Evolutionary conservation across 768 basidiomycete species (phyloP), one percentile per base, ranked within the genome.

Genomic region (Collybia sordida): DNA sequence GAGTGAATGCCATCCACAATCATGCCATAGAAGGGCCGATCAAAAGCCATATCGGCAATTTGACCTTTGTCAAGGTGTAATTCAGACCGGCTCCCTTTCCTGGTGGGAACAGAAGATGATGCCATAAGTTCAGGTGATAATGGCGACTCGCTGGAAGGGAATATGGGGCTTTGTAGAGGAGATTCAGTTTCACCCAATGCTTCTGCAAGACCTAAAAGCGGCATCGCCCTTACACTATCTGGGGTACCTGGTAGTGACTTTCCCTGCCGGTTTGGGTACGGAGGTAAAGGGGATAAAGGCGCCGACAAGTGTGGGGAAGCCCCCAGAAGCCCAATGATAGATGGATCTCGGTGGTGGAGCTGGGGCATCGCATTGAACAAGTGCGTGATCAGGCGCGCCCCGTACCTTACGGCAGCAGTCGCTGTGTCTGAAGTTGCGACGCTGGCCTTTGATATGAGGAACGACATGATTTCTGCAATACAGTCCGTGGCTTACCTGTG

Each of bases 351-450:
- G 63, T 96, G 93, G 64, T 95, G 88, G 34, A 91, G 67, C 59
- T 88, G 89, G 12, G 89, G 89, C 92, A 93, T 93, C 6, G 92
- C 90, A 57, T 96, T 96, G 82, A 93, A 94, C 21, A 95, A 73
- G 67, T 95, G 93, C 0, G 93, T 95, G 56, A 95, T 90, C 50
- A 93, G 80, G n/a, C 83, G 77, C 5, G 91, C 89, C 17, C 93
- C 93, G 49, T 76, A 74, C 15, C 75, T 67, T 4, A 94, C 77
- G 3, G 90, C 90, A 6, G 78, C 67, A 17, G 83, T 84, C 6
- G 93, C 90, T 52, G 84, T 69, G 22, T 85, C 81, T 1, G 90
- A 86, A 14, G 82, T 80, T 19, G 92, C 92, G 58, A 83, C 80
- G 58, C 90, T 93, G 48, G 42, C 47, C 34, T 36, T 6, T 22